phyloP scores from a whole-genome alignment of 2,329 filamentous ascomycete species.

The Scedosporium dehoogii region DNA sequence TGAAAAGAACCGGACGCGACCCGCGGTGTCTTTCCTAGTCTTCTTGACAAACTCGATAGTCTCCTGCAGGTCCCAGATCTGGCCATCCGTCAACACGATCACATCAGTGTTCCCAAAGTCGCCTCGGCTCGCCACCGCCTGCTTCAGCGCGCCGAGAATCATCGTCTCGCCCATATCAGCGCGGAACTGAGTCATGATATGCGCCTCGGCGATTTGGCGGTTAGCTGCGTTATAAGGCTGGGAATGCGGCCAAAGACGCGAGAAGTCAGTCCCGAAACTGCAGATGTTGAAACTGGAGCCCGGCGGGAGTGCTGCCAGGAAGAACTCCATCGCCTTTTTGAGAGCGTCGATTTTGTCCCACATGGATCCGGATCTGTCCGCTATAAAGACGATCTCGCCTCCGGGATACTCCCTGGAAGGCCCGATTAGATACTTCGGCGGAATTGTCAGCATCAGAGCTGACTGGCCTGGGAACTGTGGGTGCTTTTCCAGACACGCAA shows the following conservation, averaged over 20 bases:
- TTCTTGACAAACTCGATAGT: neutral
- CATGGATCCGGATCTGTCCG: constrained; percentile 27
- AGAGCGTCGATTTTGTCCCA: constrained; percentile 34
- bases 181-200: neutral
- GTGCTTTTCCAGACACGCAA: neutral
- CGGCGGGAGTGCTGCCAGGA: constrained; percentile 44
- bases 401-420: neutral
- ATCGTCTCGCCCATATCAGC: neutral
- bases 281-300: constrained; percentile 30
- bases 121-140: neutral
- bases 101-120: neutral
- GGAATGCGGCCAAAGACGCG: neutral
- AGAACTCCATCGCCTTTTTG: constrained; percentile 40
- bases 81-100: neutral
- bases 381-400: neutral
- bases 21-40: constrained; percentile 18
- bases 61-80: neutral
- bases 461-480: neutral
- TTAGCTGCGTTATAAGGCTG: neutral
- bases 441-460: neutral
- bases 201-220: neutral
- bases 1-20: constrained; percentile 43
- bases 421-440: neutral
- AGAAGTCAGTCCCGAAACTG: neutral
- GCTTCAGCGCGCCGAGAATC: neutral